Conservation (phyloP, 2,329 filamentous ascomycete species). For the Trichoderma sp. region DNA sequence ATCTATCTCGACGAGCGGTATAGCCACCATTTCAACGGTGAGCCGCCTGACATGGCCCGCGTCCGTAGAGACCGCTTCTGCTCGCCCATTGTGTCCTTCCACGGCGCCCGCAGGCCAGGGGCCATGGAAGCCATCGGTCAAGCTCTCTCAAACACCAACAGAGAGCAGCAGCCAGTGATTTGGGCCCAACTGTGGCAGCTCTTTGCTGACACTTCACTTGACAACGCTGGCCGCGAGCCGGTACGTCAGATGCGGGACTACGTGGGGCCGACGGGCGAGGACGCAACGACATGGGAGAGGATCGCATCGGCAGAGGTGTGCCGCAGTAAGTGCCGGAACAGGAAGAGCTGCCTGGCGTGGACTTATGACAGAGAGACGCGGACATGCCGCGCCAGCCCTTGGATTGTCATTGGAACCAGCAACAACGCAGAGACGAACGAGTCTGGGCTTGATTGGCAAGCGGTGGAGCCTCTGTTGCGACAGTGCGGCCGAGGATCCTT, state of each 20-base stretch:
- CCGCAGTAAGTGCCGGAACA: slow-evolving; percentile 39
- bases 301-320: slow-evolving; percentile 43
- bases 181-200: slow-evolving; percentile 52
- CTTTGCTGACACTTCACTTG: slow-evolving; percentile 43
- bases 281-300: slow-evolving; percentile 36
- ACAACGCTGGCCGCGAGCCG: slow-evolving; percentile 36
- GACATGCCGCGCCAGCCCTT: slow-evolving; percentile 47
- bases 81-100: slow-evolving; percentile 53
- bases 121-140: slow-evolving; percentile 46
- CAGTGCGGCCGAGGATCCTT: slow-evolving; percentile 23
- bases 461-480: slow-evolving; percentile 28
- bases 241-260: slow-evolving; percentile 44
- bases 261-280: slow-evolving; percentile 49
- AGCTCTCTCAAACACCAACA: slow-evolving; percentile 35
- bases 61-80: slow-evolving; percentile 52
- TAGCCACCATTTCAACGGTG: slow-evolving; percentile 55
- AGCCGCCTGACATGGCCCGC: slow-evolving; percentile 47
- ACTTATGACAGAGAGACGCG: slow-evolving; percentile 42
- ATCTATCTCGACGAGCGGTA: slow-evolving; percentile 56
- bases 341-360: slow-evolving; percentile 50
- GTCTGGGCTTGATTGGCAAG: slow-evolving; percentile 35
- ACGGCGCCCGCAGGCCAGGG: slow-evolving; percentile 44
- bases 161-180: slow-evolving; percentile 41
- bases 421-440: slow-evolving; percentile 27
- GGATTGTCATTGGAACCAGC: slow-evolving; percentile 45